phyloP scores from a whole-genome alignment of 2,329 filamentous ascomycete genomes.

The Hymenoscyphus albidus region DNA sequence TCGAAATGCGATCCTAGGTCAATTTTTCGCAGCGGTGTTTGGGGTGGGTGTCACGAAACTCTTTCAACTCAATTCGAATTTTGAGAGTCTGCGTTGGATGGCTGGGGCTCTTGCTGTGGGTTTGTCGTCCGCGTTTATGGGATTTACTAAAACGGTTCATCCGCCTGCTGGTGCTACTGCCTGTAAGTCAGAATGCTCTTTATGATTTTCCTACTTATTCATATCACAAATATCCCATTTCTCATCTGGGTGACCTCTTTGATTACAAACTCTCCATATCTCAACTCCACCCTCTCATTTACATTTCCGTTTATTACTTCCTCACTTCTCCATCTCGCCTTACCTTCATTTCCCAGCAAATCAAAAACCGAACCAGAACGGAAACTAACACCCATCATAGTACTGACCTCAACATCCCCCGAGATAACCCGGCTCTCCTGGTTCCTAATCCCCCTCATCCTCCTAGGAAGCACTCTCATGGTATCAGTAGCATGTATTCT shows the following conservation, averaged over 20 bases:
- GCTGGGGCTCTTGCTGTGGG: slow-evolving; percentile 64
- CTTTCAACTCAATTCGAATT: slow-evolving; percentile 48
- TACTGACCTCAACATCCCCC: slow-evolving; percentile 61
- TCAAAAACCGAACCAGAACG: background rate
- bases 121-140: slow-evolving; percentile 60
- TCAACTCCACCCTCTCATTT: background rate
- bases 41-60: slow-evolving; percentile 63
- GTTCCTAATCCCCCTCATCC: slow-evolving; percentile 60
- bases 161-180: slow-evolving; percentile 74
- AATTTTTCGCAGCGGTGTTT: slow-evolving; percentile 57
- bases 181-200: slow-evolving; percentile 5
- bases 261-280: background rate
- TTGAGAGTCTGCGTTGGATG: slow-evolving; percentile 56
- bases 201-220: too few species aligned
- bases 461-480: slow-evolving; percentile 60
- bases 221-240: background rate
- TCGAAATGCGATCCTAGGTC: slow-evolving; percentile 64
- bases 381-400: background rate
- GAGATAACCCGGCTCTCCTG: slow-evolving; percentile 58
- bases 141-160: slow-evolving; percentile 66
- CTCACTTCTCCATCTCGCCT: too few species aligned
- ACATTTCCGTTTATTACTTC: too few species aligned
- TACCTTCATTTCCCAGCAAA: background rate
- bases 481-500: slow-evolving; percentile 57
- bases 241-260: background rate